Base-by-base conservation (phyloP, 2,329 filamentous ascomycete species). In the Cadophora gregata region DNA sequence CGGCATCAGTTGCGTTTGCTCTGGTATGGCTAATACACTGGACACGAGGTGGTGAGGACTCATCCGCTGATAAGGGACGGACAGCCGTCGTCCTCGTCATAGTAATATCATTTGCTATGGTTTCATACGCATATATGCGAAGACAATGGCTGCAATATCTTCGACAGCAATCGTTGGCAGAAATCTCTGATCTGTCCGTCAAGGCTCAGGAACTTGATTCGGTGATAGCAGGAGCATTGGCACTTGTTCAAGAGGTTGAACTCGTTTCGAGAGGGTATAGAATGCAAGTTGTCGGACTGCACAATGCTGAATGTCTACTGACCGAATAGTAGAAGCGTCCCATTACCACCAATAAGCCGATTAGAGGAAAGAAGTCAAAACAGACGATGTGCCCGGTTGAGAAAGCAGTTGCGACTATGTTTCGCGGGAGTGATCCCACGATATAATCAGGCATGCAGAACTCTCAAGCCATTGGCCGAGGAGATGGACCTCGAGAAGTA, bases 201-300 rank as follows among this genome's bases (percentile, higher is more conserved):
- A 89, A 88, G 74, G 89, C 93, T 47, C 93, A 96, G 75, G 88
- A 90, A 59, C 93, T 96, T 73, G 93, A 97, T 78, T 87, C 89
- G 48, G 90, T 90, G 25, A 89, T 87, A 48, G 89, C 89, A 47
- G 90, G 92, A 36, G 91, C 92, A 2, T 83, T 97, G 64, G 88
- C 91, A 45, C 85, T 97, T 67, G 90, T 97, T 69, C 94, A 97
- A 78, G 94, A 97, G 79, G 93, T 97, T n/a, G 94, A 97, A 80
- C 84, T 97, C 36, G 93, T 97, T 29, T 96, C 94, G 33, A 88
- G 94, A 72, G 94, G 94, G 25, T 97, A 97, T 78, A 86, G 92
- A 80, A 84, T 97, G 88, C 93, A 79, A 78, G 89, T 81, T 36
- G 1, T 6, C 25, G 21, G 51, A 19, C 38, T 55, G 8, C 19